A percentile compares a stretch with the other conserved stretches of the same genome.
phyloP scores from a whole-genome alignment of 2,329 filamentous ascomycete species.

The Fusarium nelsonii region DNA sequence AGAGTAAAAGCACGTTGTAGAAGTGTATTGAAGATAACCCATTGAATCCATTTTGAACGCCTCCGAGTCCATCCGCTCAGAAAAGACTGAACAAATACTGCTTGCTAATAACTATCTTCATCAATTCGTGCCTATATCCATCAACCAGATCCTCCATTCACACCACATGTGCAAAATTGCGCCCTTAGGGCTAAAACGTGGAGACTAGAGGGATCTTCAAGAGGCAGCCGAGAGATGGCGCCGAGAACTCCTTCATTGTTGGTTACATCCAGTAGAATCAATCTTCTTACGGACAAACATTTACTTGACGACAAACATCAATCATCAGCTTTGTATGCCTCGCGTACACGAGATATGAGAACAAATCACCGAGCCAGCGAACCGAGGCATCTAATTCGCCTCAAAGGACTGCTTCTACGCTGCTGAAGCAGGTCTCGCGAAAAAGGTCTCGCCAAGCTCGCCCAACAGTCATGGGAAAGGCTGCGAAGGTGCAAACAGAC shows the following conservation, averaged over 20 bases:
- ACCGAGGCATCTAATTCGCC: not conserved
- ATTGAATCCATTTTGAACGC: conserved; percentile 4
- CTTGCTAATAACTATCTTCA: conserved; percentile 12
- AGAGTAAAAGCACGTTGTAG: not conserved
- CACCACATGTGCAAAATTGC: not conserved
- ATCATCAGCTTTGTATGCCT: not conserved
- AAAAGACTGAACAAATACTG: not conserved
- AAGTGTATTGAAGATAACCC: conserved; percentile 10
- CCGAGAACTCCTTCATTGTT: not conserved
- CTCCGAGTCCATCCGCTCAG: conserved; percentile 11
- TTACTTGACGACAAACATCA: not conserved
- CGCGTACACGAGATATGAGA: conserved; percentile 11
- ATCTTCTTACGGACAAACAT: not conserved
- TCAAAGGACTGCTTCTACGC: conserved; percentile 16
- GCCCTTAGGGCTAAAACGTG: too few species aligned
- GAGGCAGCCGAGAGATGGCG: not conserved
- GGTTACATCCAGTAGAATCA: not conserved
- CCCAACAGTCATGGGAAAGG: conserved; percentile 46
- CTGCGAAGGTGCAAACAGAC: conserved; percentile 50
- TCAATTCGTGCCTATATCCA: conserved; percentile 27
- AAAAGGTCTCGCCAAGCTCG: conserved; percentile 41
- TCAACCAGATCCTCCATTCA: not conserved
- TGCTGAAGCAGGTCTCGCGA: conserved; percentile 24
- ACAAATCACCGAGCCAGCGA: not conserved
- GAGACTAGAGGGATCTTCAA: not conserved